Evolutionary conservation across 768 basidiomycete genomes (phyloP).

Genomic region (Calocybe cyanea): DNA sequence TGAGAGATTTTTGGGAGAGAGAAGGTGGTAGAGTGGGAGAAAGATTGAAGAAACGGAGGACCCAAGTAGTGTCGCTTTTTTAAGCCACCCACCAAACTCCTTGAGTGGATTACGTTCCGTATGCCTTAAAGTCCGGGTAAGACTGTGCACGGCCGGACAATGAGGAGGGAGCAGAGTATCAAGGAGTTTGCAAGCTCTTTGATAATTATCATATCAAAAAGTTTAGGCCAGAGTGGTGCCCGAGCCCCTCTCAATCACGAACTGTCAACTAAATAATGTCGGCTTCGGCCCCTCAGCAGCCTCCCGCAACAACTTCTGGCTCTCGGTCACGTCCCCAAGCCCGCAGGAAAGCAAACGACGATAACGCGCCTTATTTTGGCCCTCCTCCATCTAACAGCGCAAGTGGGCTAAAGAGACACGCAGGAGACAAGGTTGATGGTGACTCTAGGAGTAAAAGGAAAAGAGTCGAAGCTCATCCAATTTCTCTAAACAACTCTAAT

Average conservation of each 20-base stretch:
- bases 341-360: slow-evolving; percentile 53
- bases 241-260: too few species aligned
- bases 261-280: not conserved
- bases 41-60: too few species aligned
- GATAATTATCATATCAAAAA: not conserved
- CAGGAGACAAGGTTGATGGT: slow-evolving; percentile 65
- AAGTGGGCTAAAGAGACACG: slow-evolving; percentile 58
- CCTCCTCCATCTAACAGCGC: slow-evolving; percentile 40
- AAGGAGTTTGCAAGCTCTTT: too few species aligned
- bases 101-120: not conserved
- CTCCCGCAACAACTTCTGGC: slow-evolving; percentile 33
- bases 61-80: not conserved
- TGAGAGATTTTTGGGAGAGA: slow-evolving; percentile 2
- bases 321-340: slow-evolving; percentile 63
- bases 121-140: too few species aligned
- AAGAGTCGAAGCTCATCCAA: slow-evolving; percentile 44
- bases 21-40: not conserved
- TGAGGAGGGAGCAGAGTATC: too few species aligned
- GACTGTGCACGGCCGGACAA: too few species aligned
- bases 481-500: slow-evolving; percentile 19
- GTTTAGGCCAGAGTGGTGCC: not conserved
- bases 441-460: slow-evolving; percentile 75
- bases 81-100: not conserved
- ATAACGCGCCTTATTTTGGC: slow-evolving; percentile 70
- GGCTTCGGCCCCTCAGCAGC: slow-evolving; percentile 24